Percentiles rank a stretch among this genome's conserved stretches.
phyloP scores from a whole-genome alignment of 116 monocot species.

The Cymodocea nodosa region DNA sequence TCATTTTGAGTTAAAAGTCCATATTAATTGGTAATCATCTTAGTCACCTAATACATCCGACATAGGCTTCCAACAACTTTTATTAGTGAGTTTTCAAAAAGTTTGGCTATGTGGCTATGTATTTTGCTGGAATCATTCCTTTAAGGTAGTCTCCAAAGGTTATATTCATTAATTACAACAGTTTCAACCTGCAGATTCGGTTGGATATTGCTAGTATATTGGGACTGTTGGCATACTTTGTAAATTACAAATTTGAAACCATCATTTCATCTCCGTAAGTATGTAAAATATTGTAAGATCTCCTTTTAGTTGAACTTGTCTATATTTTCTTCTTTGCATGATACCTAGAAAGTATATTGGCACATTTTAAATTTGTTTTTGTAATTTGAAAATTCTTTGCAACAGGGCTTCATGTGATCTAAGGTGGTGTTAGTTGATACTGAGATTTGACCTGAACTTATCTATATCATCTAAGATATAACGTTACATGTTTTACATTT shows the following conservation, averaged over 20 bases:
- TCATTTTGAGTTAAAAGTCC: too few species aligned
- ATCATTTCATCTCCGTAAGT: conserved; percentile 86
- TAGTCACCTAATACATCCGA: too few species aligned
- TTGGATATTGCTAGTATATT: conserved; percentile 82
- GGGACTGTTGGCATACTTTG: conserved; percentile 71
- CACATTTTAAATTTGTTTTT: too few species aligned
- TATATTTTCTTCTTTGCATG: neutral
- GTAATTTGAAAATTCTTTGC: too few species aligned
- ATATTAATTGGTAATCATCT: too few species aligned
- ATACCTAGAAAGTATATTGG: too few species aligned
- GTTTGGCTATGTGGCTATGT: too few species aligned
- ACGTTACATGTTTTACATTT: too few species aligned
- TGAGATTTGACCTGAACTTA: neutral
- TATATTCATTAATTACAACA: neutral
- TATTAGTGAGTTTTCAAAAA: too few species aligned
- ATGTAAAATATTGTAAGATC: neutral
- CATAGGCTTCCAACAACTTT: too few species aligned
- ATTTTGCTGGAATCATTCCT: neutral
- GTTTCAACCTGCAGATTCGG: conserved; percentile 38
- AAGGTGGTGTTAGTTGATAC: neutral
- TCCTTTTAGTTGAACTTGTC: neutral
- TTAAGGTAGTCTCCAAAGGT: neutral
- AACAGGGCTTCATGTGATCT: neutral
- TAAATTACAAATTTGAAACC: conserved; percentile 91
- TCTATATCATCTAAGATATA: too few species aligned